Conservation (phyloP, 805 yeast genomes). For the Hanseniaspora lindneri region DNA sequence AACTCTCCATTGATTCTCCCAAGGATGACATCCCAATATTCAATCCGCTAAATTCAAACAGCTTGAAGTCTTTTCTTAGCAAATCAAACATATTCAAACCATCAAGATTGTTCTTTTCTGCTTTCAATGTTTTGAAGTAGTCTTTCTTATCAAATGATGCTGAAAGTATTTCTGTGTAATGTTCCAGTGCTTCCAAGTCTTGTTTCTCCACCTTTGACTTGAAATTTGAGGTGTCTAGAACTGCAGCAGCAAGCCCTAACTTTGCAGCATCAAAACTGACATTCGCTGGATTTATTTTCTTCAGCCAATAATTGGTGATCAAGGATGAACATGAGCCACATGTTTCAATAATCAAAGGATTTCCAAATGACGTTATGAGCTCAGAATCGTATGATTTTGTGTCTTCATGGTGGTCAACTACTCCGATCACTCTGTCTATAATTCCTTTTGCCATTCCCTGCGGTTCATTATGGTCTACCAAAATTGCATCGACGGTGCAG, state of each 20-base stretch:
- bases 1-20: slow-evolving; percentile 50
- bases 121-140: slow-evolving; percentile 30
- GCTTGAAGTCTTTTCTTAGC: slow-evolving; percentile 74
- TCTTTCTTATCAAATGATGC: slow-evolving; percentile 19
- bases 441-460: slow-evolving; percentile 37
- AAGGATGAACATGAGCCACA: slow-evolving; percentile 74
- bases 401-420: slow-evolving; percentile 86
- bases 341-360: slow-evolving; percentile 49
- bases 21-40: slow-evolving; percentile 68
- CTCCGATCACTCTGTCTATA: slow-evolving; percentile 36
- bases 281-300: slow-evolving; percentile 17
- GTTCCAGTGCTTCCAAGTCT: slow-evolving; percentile 39
- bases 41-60: slow-evolving; percentile 35
- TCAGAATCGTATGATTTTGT: slow-evolving; percentile 40
- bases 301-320: slow-evolving; percentile 52
- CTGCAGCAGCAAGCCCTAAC: slow-evolving; percentile 52
- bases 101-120: slow-evolving; percentile 49
- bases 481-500: slow-evolving; percentile 29
- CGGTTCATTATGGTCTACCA: slow-evolving; percentile 75
- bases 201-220: slow-evolving; percentile 47
- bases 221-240: slow-evolving; percentile 67
- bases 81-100: slow-evolving; percentile 53
- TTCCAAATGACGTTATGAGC: slow-evolving; percentile 17
- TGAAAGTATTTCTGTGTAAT: slow-evolving; percentile 27
- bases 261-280: slow-evolving; percentile 27